Base-by-base conservation (phyloP, 2,329 filamentous ascomycete genomes). In the Penicillium polonicum region DNA sequence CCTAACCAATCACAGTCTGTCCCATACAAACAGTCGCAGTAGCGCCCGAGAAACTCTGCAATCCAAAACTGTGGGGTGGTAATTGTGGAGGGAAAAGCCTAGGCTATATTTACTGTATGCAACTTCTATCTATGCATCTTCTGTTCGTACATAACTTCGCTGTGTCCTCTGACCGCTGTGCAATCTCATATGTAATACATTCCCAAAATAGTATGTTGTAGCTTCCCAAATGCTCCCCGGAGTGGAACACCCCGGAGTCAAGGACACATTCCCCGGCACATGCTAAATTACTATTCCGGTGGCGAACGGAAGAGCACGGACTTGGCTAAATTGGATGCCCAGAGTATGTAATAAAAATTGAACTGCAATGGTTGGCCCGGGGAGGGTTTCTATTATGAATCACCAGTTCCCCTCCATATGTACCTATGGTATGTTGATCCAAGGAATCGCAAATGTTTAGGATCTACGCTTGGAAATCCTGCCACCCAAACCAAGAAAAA, bases 1-100 rank as follows among this genome's bases (percentile, higher is more conserved):
- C n/a, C 9, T 6, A 19, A 8, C 69, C 68, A 71, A 71, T 71
- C 62, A 71, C 10, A 27, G 23, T 0, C 1, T 2, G 3, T 17
- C 10, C 13, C 17, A 5, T 31, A 57, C 48, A n/a, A 64, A 66
- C 59, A 61, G 53, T 51, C 53, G 44, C 35, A 62, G 68, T 41
- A 69, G 66, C 58, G 54, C 60, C 59, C 44, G 54, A 53, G 27
- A 61, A 46, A 58, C 59, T 39, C 57, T 62, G 60, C 60, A 68
- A 68, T 41, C 29, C 46, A 46, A 50, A 52, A 57, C 33, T 57
- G 55, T 52, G 55, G 55, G 50, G 53, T 51, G 49, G 13, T 17
- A 31, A 17, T 43, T 43, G 52, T 55, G 53, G 53, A 56, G 53
- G 52, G 25, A 54, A 49, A 48, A 27, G 17, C 19, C 19, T 35